Conservation (phyloP, 2,329 filamentous ascomycete species). For the Beauveria sp. region DNA sequence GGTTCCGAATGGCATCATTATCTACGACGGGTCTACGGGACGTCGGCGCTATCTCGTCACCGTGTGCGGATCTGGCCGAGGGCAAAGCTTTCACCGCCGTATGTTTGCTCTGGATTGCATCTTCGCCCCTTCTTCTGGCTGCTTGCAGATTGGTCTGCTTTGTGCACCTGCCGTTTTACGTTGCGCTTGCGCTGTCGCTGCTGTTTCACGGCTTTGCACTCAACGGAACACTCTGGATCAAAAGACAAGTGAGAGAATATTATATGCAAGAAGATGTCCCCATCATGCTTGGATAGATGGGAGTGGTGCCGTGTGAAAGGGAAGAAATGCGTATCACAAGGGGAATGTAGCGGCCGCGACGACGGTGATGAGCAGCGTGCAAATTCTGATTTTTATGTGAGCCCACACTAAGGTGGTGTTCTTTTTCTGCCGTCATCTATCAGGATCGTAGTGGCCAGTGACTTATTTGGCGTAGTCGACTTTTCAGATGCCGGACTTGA, state of each 20-base stretch:
- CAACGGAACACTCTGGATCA: neutral
- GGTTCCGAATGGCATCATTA: neutral
- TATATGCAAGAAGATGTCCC: neutral
- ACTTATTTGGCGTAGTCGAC: neutral
- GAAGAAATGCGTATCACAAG: neutral
- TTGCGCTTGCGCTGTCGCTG: neutral
- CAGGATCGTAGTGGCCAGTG: neutral
- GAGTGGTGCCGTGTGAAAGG: neutral
- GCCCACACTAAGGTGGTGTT: neutral
- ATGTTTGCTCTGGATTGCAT: neutral
- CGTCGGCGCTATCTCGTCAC: constrained; percentile 7
- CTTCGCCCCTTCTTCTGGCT: neutral
- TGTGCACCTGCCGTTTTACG: neutral
- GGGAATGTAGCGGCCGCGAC: neutral
- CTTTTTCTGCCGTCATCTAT: neutral
- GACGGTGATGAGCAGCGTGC: neutral
- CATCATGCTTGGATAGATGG: neutral
- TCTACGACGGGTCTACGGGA: neutral
- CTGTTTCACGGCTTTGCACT: neutral
- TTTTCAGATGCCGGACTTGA: neutral
- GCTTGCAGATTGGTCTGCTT: neutral
- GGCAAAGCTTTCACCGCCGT: neutral
- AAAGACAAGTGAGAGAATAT: neutral
- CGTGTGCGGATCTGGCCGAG: neutral
- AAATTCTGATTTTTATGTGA: neutral